Evolutionary conservation across 2,329 filamentous ascomycete species (phyloP).

Genomic region (Elsinoe arachidis): DNA sequence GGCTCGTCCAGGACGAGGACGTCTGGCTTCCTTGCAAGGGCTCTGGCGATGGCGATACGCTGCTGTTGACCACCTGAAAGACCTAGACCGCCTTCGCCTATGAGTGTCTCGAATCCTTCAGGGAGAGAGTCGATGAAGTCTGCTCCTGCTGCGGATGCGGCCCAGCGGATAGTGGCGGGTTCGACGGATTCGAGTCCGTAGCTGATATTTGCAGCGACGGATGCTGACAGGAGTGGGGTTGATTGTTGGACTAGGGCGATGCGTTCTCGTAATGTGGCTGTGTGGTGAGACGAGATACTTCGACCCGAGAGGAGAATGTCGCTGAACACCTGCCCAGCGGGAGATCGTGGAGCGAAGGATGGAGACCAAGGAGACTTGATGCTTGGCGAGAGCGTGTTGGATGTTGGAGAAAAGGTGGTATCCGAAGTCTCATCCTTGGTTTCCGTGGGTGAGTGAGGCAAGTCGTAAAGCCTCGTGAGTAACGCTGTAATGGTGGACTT

Average conservation of each 20-base stretch:
- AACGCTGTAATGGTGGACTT: conserved; percentile 78
- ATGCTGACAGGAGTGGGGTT: conserved; percentile 68
- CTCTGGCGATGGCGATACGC: conserved; percentile 70
- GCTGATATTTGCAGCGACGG: conserved; percentile 69
- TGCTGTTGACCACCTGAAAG: conserved; percentile 79
- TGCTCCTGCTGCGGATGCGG: conserved; percentile 52
- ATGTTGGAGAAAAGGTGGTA: conserved; percentile 59
- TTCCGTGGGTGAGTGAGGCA: conserved; percentile 40
- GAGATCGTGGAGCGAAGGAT: conserved; percentile 13
- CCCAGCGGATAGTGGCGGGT: conserved; percentile 44
- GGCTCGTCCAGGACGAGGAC: conserved; percentile 81
- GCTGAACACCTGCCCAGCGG: conserved; percentile 20
- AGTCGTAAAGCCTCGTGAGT: conserved; percentile 60
- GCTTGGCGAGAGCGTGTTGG: conserved; percentile 47
- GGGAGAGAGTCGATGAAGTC: conserved; percentile 68
- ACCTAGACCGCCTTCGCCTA: conserved; percentile 67
- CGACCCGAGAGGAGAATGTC: conserved; percentile 51
- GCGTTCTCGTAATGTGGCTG: conserved; percentile 48
- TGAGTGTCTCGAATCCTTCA: conserved; percentile 58
- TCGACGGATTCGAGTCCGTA: conserved; percentile 61
- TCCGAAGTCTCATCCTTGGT: conserved; percentile 80
- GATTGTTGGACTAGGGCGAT: conserved; percentile 63
- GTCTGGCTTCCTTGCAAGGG: conserved; percentile 60
- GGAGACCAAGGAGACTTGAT: background rate
- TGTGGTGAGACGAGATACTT: conserved; percentile 52